Evolutionary conservation across 495 filamentous ascomycete genomes (phyloP).

Genomic region (Halenospora varia): DNA sequence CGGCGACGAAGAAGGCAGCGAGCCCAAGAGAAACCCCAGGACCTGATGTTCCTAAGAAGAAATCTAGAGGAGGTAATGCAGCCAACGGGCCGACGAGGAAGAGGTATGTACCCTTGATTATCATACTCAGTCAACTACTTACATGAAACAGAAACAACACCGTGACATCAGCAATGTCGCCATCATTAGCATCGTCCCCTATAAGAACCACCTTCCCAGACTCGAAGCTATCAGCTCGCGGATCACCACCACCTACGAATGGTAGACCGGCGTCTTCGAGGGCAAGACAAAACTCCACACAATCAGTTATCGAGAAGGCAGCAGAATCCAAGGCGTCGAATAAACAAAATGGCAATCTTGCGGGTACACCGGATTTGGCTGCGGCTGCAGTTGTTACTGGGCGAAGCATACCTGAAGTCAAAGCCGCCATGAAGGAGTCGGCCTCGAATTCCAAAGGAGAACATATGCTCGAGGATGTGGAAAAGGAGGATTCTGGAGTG

Average conservation of each 20-base stretch:
- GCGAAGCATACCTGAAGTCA: slow-evolving; percentile 31
- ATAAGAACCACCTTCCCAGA: slow-evolving; percentile 59
- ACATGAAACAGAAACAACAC: slow-evolving; percentile 41
- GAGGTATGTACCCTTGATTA: slow-evolving; percentile 47
- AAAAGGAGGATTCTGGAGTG: slow-evolving; percentile 17
- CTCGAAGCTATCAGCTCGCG: slow-evolving; percentile 33
- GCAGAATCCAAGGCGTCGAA: slow-evolving; percentile 60
- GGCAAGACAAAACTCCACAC: slow-evolving; percentile 63
- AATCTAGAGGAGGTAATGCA: slow-evolving; percentile 47
- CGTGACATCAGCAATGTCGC: slow-evolving; percentile 54
- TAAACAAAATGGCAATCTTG: slow-evolving; percentile 33
- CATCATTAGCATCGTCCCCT: slow-evolving; percentile 69
- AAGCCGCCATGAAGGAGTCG: slow-evolving; percentile 33
- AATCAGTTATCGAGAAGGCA: slow-evolving; percentile 48
- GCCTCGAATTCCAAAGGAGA: slow-evolving; percentile 22
- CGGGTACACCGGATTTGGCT: slow-evolving; percentile 33
- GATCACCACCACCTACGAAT: slow-evolving; percentile 38
- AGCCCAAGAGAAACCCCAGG: slow-evolving; percentile 60
- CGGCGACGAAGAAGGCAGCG: slow-evolving; percentile 45
- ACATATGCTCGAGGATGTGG: slow-evolving; percentile 18
- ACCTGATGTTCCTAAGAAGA: slow-evolving; percentile 58
- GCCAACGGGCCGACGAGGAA: slow-evolving; percentile 62
- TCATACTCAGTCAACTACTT: slow-evolving; percentile 3
- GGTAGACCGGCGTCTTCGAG: slow-evolving; percentile 58
- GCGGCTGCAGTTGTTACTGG: slow-evolving; percentile 17